Base-by-base conservation (phyloP, 805 yeast species). In the Pichia scutulata region DNA sequence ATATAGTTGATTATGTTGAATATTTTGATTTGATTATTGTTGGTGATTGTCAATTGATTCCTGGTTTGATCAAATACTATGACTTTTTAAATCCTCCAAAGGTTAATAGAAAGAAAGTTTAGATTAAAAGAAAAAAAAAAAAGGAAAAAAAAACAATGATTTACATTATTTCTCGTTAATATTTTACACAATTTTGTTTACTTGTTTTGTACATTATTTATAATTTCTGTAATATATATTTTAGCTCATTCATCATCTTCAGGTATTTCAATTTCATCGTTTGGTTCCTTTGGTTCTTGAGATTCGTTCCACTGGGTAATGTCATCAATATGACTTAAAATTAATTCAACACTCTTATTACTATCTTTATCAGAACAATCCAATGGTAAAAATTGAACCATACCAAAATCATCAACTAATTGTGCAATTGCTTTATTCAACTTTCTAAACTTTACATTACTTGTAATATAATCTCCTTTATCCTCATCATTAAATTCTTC, bases 281-380 rank as follows among this genome's bases (percentile, higher is more conserved):
- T 77, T 0, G 98, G 98, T 65, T 92, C 97, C 64, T 92, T 92
- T 33, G 97, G 98, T 66, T 93, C 99, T 67, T 93, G 98, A 4
- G 81, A 71, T 64, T 93, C 99, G 22, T 88, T 82, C 99, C 99
- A 93, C 64, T 93, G 99, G 0, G 99, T 93, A 26, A 92, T 85
- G 65, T 93, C 99, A 63, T 93, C 99, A 22, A 93, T 86, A 64
- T 89, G 89, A 62, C 95, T 85, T 57, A 93, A 73, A 49, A 93
- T 92, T 0, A 89, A 83, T 13, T 84, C 80, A 22, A 93, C 84
- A 44, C 89, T 78, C 44, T 89, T 81, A 52, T 80, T 77, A 43
- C 82, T 84, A 10, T 88, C 81, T 47, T 64, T 65, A 59, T 74
- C 73, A 26, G 73, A 66, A 56, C 82, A 77, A 62, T 89, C 95